phyloP scores from a whole-genome alignment of 176 grass and related monocot species.

The Panicum miliaceum region DNA sequence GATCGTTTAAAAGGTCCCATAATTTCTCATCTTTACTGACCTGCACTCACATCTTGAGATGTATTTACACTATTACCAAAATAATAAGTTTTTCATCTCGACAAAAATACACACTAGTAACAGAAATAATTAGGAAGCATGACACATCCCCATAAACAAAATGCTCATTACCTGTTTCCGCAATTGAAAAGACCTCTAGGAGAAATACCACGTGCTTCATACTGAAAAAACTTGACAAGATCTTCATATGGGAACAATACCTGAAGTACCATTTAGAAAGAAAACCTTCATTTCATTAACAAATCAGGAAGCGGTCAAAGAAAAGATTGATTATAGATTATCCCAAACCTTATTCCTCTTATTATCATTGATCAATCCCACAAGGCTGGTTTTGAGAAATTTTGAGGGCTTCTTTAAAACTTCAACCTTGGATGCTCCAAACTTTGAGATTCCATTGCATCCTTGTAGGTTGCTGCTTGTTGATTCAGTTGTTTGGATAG shows the following conservation, averaged over 20 bases:
- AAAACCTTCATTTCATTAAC: slow-evolving; percentile 43
- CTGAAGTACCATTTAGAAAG: slow-evolving; percentile 58
- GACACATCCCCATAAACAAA: slow-evolving; percentile 6
- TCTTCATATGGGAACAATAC: slow-evolving; percentile 89
- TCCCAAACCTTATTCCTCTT: slow-evolving; percentile 83
- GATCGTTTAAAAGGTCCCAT: background rate
- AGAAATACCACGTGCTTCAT: slow-evolving; percentile 73
- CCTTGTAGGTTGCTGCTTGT: slow-evolving; percentile 50
- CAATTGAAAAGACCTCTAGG: slow-evolving; percentile 98
- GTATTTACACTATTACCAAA: slow-evolving; percentile 7
- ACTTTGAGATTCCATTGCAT: slow-evolving; percentile 55
- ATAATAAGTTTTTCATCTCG: slow-evolving; percentile 20
- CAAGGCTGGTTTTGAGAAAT: slow-evolving; percentile 81
- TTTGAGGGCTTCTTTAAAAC: slow-evolving; percentile 78
- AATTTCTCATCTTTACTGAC: background rate
- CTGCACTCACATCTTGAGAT: background rate
- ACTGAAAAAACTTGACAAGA: slow-evolving; percentile 96
- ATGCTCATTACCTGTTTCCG: slow-evolving; percentile 81
- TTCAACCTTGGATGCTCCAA: slow-evolving; percentile 64
- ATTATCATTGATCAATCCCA: slow-evolving; percentile 93
- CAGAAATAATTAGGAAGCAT: slow-evolving; percentile 26
- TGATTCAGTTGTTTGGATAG: slow-evolving; percentile 48
- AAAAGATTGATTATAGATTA: slow-evolving; percentile 29
- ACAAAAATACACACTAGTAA: slow-evolving; percentile 13
- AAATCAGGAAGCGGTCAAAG: slow-evolving; percentile 5